Evolutionary conservation across 192 early-diverging fungal species (phyloP), one percentile per base, ranked within the genome.

Genomic region (Gorgonomyces haynaldii): DNA sequence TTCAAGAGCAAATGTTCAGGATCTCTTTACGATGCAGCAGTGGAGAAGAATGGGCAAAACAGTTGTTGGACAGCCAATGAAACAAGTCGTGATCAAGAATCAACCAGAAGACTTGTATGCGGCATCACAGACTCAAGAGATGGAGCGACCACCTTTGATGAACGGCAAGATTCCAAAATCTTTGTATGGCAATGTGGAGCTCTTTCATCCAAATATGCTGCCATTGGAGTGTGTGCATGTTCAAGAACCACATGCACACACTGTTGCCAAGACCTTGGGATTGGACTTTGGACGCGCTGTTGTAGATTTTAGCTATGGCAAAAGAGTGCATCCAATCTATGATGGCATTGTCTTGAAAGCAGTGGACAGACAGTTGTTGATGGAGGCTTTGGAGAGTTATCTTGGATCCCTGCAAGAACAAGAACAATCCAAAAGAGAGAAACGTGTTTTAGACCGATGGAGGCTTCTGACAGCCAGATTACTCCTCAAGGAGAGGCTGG

Each of bases 241-340:
- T 12, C 58, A 64, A 37, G 66, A 45, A 50, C 15, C 5, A 34
- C 16, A 41, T 3, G 25, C 31, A 7, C 13, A 20, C 4, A 2
- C 4, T 15, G 43, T 97, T 20, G 89, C 89, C 25, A 70, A 69
- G 36, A 67, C 76, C 54, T 63, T 94, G 30, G 80, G 76, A 4
- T 75, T 94, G 13, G 86, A 91, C 44, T 89, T 69, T 52, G 86
- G 69, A 1, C 71, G 72, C n/a, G 89, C 86, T 4, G 88, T 94
- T 39, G 83, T 88, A 53, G 86, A 76, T 9, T 89, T 87, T 57
- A 83, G 86, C 20, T 84, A 82, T 52, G 53, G 62, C 4, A 61
- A 57, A 25, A 69, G 79, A 34, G 76, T 77, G 25, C 51, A 70
- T 0, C 86, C 86, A 20, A 53, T 78, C 7, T 50, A 79, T 1